Evolutionary conservation across 1,284 basidiomycete genomes (phyloP).

Genomic region (Schizopora paradoxa): DNA sequence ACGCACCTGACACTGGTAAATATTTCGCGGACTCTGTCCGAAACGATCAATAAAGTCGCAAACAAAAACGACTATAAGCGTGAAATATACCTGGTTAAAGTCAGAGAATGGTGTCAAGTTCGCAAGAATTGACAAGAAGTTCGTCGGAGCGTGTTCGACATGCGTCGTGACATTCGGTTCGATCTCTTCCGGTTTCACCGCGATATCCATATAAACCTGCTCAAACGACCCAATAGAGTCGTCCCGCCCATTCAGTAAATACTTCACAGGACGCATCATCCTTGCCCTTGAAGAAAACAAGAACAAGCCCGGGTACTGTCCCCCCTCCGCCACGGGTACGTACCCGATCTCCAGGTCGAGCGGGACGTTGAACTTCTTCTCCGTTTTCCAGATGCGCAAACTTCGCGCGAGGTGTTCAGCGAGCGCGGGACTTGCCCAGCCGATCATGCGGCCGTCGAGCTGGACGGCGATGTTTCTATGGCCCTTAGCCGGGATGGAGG

Average conservation of each 20-base stretch:
- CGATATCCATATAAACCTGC: conserved; percentile 99
- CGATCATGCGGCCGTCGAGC: conserved; percentile 91
- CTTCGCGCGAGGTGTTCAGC: conserved; percentile 79
- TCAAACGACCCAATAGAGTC: conserved; percentile 97
- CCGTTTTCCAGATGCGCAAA: conserved; percentile 94
- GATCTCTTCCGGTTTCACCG: conserved; percentile 86
- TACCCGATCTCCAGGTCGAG: conserved; percentile 94
- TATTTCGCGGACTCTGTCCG: conserved; percentile 73
- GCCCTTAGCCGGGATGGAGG: conserved; percentile 72
- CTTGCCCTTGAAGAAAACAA: conserved; percentile 85
- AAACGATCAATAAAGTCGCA: conserved; percentile 13
- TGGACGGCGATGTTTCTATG: conserved; percentile 76
- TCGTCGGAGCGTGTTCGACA: conserved; percentile 92
- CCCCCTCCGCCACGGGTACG: conserved; percentile 86
- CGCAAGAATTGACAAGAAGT: conserved; percentile 86
- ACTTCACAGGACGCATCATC: conserved; percentile 99
- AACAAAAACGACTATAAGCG: not conserved
- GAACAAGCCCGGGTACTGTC: conserved; percentile 96
- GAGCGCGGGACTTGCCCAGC: conserved; percentile 83
- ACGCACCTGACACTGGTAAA: conserved; percentile 79
- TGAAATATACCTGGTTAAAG: conserved; percentile 82
- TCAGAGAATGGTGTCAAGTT: conserved; percentile 87
- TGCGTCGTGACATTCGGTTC: conserved; percentile 82
- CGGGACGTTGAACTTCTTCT: conserved; percentile 77
- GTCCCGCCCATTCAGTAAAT: conserved; percentile 77